Conservation (phyloP, 1,139 yeast genomes). For the Geotrichum klebahnii region DNA sequence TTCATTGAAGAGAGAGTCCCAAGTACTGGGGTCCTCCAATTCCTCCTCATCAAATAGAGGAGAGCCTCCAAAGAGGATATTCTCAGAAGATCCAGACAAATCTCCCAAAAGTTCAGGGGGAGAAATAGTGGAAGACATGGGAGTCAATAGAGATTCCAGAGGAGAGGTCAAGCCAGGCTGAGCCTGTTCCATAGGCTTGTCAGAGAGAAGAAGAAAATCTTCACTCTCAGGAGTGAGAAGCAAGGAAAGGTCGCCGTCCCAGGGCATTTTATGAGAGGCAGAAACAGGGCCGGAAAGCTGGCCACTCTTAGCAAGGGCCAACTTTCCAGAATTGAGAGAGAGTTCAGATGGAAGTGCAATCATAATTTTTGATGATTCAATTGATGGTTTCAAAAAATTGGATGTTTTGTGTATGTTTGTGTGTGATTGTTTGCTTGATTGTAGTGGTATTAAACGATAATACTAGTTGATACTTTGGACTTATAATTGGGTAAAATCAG, state of each 20-base stretch:
- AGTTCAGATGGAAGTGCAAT: constrained; percentile 11
- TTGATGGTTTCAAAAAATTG: background rate
- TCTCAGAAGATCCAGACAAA: constrained; percentile 23
- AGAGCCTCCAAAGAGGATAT: constrained; percentile 32
- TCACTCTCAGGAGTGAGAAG: constrained; percentile 31
- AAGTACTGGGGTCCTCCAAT: constrained; percentile 32
- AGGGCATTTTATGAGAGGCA: constrained; percentile 24
- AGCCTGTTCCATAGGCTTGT: constrained; percentile 26
- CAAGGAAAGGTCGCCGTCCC: constrained; percentile 27
- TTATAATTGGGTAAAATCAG: constrained; percentile 14
- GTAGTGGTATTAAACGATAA: background rate
- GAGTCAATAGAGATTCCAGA: constrained; percentile 27
- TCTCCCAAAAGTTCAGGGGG: constrained; percentile 35
- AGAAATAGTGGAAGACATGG: constrained; percentile 33
- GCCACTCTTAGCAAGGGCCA: background rate
- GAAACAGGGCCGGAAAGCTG: constrained; percentile 1
- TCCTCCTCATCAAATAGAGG: constrained; percentile 39
- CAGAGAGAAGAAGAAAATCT: constrained; percentile 28
- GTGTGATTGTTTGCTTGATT: background rate
- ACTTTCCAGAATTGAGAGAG: background rate
- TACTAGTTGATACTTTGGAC: background rate
- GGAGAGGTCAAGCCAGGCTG: constrained; percentile 26
- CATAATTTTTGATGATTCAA: constrained; percentile 5
- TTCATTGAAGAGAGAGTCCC: constrained; percentile 38
- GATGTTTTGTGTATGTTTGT: no score